phyloP scores from a whole-genome alignment of 306 rosid species.

The Citrullus mucosospermus region DNA sequence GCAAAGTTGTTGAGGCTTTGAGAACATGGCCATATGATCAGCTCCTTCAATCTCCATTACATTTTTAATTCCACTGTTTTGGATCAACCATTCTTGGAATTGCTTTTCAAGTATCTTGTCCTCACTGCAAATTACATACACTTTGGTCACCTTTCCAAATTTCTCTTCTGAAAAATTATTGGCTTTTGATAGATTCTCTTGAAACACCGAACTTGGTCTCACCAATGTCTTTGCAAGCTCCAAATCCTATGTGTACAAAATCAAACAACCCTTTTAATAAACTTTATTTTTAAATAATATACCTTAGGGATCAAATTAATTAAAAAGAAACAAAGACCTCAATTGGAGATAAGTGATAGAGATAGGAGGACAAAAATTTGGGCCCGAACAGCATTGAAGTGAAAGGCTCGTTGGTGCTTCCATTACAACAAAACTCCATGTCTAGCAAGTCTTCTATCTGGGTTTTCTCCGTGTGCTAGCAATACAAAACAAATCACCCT shows the following conservation, averaged over 20 bases:
- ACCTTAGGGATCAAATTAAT: too few species aligned
- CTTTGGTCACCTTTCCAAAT: background rate
- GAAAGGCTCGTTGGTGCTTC: conserved; percentile 12
- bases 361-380: conserved; percentile 7
- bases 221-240: conserved; percentile 4
- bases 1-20: conserved; percentile 17
- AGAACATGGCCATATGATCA: conserved; percentile 34
- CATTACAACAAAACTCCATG: conserved; percentile 13
- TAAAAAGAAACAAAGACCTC: conserved; percentile 16
- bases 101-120: background rate
- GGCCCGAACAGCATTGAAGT: conserved; percentile 28
- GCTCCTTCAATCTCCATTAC: conserved; percentile 33
- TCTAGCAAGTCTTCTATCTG: conserved; percentile 26
- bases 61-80: conserved; percentile 11
- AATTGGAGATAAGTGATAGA: conserved; percentile 37
- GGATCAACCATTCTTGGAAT: conserved; percentile 2
- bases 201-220: background rate
- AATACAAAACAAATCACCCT: background rate
- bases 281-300: too few species aligned
- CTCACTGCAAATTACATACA: background rate
- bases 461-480: conserved; percentile 12
- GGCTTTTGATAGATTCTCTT: background rate
- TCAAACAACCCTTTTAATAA: background rate
- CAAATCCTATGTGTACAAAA: background rate
- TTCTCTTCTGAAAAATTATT: background rate